Evolutionary conservation across 2,329 filamentous ascomycete species (phyloP).

Genomic region (Orbilia quercus): DNA sequence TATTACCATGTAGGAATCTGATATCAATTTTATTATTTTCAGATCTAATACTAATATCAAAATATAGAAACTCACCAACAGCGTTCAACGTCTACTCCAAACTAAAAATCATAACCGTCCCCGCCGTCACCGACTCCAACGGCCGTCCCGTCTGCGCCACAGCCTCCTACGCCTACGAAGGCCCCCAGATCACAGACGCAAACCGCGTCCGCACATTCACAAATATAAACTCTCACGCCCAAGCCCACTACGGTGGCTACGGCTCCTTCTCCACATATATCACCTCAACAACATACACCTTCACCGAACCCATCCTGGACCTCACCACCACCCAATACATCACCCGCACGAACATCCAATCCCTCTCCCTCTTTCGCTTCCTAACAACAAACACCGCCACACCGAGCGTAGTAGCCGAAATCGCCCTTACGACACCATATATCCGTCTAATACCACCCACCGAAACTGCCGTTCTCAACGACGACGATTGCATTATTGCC

Average conservation of each 20-base stretch:
- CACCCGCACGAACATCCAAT: too few relatives aligned
- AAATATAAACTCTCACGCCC: slow-evolving; percentile 17
- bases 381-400: neutral
- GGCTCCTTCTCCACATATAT: slow-evolving; percentile 4
- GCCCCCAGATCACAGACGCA: neutral
- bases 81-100: slow-evolving; percentile 23
- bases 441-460: slow-evolving; percentile 1
- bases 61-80: slow-evolving; percentile 25
- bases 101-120: slow-evolving; percentile 24
- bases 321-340: too few relatives aligned
- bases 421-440: slow-evolving; percentile 21
- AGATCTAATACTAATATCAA: too few relatives aligned
- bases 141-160: slow-evolving; percentile 23
- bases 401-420: slow-evolving; percentile 25
- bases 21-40: too few relatives aligned
- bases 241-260: slow-evolving; percentile 22
- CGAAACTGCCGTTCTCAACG: slow-evolving; percentile 2
- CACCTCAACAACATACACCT: neutral
- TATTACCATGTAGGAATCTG: slow-evolving; percentile 20
- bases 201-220: slow-evolving; percentile 12
- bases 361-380: too few relatives aligned
- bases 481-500: neutral
- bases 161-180: neutral
- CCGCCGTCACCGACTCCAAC: slow-evolving; percentile 14
- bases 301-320: too few relatives aligned